Percentiles rank a stretch among this genome's conserved stretches.
These are phyloP conservation scores for Saitozyma podzolica DNA, from an alignment of 768 basidiomycete species.

Conservation along the genomic window DNA sequence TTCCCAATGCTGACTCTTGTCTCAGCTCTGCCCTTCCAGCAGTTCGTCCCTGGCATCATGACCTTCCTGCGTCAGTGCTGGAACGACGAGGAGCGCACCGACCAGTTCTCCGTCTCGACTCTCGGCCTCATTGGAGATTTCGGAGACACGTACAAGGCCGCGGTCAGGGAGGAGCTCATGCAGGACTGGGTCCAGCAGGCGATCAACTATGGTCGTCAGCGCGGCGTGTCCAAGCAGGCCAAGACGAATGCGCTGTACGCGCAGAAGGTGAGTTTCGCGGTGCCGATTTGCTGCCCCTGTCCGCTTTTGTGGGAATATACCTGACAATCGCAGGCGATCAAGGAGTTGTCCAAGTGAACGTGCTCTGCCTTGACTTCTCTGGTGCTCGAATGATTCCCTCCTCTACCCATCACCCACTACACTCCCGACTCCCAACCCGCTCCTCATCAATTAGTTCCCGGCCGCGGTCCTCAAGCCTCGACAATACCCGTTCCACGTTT, in stretches of 20 bases:
- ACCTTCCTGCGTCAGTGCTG: constrained; percentile 74
- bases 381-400: neutral
- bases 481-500: neutral
- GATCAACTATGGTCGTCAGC: constrained; percentile 30
- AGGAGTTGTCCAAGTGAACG: constrained; percentile 19
- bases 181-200: constrained; percentile 67
- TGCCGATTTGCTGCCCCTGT: neutral
- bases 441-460: neutral
- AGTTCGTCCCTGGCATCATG: constrained; percentile 71
- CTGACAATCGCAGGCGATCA: constrained; percentile 33
- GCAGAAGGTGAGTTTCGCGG: constrained; percentile 30
- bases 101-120: constrained; percentile 69
- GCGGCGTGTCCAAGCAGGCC: constrained; percentile 28
- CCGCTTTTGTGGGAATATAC: neutral
- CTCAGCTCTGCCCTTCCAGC: constrained; percentile 61
- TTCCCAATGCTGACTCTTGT: constrained; percentile 9
- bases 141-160: constrained; percentile 76
- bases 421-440: neutral
- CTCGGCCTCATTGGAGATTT: constrained; percentile 91
- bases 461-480: neutral
- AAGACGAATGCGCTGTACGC: constrained; percentile 39
- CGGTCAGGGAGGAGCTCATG: constrained; percentile 76
- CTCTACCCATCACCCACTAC: neutral
- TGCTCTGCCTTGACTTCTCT: neutral
- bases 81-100: constrained; percentile 78